Percentiles rank a stretch among this genome's conserved stretches.
phyloP scores from a whole-genome alignment of 2,329 filamentous ascomycete species.

The Colletotrichum sp. region DNA sequence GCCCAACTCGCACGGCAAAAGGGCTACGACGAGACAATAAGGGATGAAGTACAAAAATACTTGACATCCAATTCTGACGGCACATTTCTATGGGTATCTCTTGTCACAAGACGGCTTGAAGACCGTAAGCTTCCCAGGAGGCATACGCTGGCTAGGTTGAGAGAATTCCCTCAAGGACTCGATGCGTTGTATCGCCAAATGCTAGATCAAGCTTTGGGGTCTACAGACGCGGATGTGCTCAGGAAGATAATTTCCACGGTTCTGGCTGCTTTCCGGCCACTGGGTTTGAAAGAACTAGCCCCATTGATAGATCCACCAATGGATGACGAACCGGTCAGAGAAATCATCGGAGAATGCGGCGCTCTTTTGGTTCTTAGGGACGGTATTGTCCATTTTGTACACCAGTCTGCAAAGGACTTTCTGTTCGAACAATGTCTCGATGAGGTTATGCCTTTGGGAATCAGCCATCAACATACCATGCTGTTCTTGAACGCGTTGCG shows the following conservation, averaged over 20 bases:
- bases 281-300: slow-evolving; percentile 35
- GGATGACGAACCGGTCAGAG: not conserved
- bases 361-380: slow-evolving; percentile 34
- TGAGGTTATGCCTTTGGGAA: slow-evolving; percentile 33
- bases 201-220: slow-evolving; percentile 34
- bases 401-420: slow-evolving; percentile 50
- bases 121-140: not conserved
- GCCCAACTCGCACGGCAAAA: slow-evolving; percentile 23
- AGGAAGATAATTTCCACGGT: slow-evolving; percentile 34
- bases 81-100: slow-evolving; percentile 45
- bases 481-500: slow-evolving; percentile 39
- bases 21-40: slow-evolving; percentile 9
- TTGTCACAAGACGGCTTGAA: slow-evolving; percentile 21
- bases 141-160: not conserved
- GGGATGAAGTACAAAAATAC: slow-evolving; percentile 19
- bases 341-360: not conserved
- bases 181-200: slow-evolving; percentile 42
- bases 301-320: slow-evolving; percentile 24
- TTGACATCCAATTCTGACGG: slow-evolving; percentile 35
- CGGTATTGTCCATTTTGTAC: slow-evolving; percentile 38
- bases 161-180: slow-evolving; percentile 37
- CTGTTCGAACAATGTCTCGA: slow-evolving; percentile 24
- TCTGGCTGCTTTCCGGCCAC: slow-evolving; percentile 43
- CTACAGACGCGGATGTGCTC: slow-evolving; percentile 33
- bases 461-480: slow-evolving; percentile 29